phyloP scores from a whole-genome alignment of 805 yeast genomes.

The Saccharomycopsis sp. region DNA sequence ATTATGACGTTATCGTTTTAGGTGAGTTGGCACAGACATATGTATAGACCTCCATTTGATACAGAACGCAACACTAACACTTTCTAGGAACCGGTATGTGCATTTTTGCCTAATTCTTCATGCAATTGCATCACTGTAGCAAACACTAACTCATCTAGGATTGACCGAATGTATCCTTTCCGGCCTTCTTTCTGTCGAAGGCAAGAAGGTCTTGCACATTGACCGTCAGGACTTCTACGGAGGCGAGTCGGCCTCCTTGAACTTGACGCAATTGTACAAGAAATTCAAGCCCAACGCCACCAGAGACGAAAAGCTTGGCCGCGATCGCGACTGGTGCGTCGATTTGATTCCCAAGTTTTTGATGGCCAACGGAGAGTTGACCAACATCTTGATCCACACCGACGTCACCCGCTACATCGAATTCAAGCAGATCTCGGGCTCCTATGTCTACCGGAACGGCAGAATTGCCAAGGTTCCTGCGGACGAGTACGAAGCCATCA shows the following conservation, averaged over 20 bases:
- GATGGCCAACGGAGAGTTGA: constrained; percentile 96
- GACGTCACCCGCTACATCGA: constrained; percentile 94
- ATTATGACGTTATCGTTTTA: constrained; percentile 92
- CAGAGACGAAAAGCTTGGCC: constrained; percentile 64
- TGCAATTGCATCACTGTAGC: no score
- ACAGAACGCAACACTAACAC: not conserved
- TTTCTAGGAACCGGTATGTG: constrained; percentile 30
- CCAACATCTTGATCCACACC: constrained; percentile 90
- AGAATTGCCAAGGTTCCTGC: constrained; percentile 93
- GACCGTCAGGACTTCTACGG: constrained; percentile 97
- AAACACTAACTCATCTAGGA: no score
- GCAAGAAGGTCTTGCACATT: constrained; percentile 93
- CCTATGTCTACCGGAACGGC: constrained; percentile 86
- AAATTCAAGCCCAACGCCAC: constrained; percentile 81
- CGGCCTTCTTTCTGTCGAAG: constrained; percentile 93
- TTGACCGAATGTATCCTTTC: constrained; percentile 93
- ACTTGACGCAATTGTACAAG: constrained; percentile 57
- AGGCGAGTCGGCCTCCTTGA: constrained; percentile 81
- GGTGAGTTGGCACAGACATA: constrained; percentile 42
- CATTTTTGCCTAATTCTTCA: no score
- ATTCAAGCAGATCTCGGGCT: constrained; percentile 93
- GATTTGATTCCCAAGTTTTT: constrained; percentile 94
- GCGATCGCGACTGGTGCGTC: constrained; percentile 96
- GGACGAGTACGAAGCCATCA: constrained; percentile 82
- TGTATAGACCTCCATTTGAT: not conserved